Conservation (phyloP, 345 rosid species). For the Moringa oleifera region DNA sequence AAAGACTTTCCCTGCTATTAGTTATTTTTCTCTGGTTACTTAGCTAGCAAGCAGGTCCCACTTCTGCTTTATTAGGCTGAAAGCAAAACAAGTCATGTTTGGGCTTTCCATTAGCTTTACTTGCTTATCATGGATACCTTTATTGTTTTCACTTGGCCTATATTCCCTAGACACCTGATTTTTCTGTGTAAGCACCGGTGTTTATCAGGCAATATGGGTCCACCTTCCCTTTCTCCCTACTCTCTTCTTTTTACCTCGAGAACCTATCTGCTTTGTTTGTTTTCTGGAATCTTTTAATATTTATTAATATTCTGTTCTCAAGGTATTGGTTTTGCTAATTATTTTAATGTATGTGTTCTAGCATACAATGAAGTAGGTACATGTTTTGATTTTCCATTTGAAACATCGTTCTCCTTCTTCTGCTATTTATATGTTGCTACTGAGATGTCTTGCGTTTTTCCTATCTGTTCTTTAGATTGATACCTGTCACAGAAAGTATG, state of each 20-base stretch:
- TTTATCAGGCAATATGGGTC: neutral
- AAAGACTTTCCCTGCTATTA: conserved; percentile 1
- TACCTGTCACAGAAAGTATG: too few relatives aligned
- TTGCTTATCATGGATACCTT: neutral
- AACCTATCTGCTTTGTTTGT: too few relatives aligned
- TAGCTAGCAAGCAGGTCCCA: neutral
- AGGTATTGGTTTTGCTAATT: too few relatives aligned
- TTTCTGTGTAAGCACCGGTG: neutral
- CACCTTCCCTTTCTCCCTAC: neutral
- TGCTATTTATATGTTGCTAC: too few relatives aligned
- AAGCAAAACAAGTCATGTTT: neutral
- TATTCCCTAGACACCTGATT: too few relatives aligned
- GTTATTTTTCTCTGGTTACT: neutral
- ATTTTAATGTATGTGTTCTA: neutral
- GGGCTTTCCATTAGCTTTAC: neutral
- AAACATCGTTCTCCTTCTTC: too few relatives aligned
- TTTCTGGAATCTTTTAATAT: too few relatives aligned
- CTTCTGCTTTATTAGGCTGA: neutral
- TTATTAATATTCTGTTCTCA: too few relatives aligned
- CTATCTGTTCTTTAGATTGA: neutral
- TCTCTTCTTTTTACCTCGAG: too few relatives aligned
- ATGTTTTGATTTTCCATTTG: too few relatives aligned
- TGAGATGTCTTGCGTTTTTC: too few relatives aligned
- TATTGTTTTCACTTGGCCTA: neutral
- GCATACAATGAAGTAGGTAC: neutral